Evolutionary conservation across 1,139 yeast genomes (phyloP).

Genomic region (Hyphopichia khmerensis): DNA sequence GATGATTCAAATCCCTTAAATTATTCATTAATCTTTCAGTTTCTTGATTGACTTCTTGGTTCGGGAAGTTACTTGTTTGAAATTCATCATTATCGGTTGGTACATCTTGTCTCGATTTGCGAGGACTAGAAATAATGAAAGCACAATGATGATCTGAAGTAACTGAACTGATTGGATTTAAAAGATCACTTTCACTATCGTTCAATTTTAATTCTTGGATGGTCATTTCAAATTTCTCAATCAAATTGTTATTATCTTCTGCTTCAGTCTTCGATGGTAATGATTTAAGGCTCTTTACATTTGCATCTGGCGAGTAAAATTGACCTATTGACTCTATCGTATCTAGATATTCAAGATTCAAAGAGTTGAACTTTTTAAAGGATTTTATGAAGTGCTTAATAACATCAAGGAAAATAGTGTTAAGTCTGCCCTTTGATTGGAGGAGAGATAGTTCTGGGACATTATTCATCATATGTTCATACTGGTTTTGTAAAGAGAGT

Average conservation of each 20-base stretch:
- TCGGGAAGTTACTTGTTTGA: background rate
- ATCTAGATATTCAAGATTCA: constrained; percentile 26
- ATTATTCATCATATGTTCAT: constrained; percentile 24
- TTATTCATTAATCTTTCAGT: constrained; percentile 18
- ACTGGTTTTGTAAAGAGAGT: constrained; percentile 24
- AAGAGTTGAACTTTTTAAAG: constrained; percentile 31
- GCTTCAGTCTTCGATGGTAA: constrained; percentile 35
- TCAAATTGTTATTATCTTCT: constrained; percentile 25
- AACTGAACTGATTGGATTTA: constrained; percentile 6
- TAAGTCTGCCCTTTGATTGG: constrained; percentile 30
- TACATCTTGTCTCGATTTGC: constrained; percentile 16
- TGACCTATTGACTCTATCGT: constrained; percentile 30
- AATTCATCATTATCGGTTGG: background rate
- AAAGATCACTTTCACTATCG: constrained; percentile 7
- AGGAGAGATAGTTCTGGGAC: constrained; percentile 33
- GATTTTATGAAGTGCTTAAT: constrained; percentile 30
- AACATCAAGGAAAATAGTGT: constrained; percentile 34
- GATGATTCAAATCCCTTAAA: constrained; percentile 38
- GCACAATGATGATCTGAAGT: constrained; percentile 18
- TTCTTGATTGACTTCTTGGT: constrained; percentile 4
- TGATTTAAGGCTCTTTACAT: constrained; percentile 14
- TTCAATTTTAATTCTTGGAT: constrained; percentile 19
- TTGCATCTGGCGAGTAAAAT: constrained; percentile 12
- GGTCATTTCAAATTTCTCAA: constrained; percentile 30
- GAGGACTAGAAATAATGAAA: constrained; percentile 42